phyloP scores from a whole-genome alignment of 176 grass and related monocot genomes.

The Chrysopogon serrulatus region DNA sequence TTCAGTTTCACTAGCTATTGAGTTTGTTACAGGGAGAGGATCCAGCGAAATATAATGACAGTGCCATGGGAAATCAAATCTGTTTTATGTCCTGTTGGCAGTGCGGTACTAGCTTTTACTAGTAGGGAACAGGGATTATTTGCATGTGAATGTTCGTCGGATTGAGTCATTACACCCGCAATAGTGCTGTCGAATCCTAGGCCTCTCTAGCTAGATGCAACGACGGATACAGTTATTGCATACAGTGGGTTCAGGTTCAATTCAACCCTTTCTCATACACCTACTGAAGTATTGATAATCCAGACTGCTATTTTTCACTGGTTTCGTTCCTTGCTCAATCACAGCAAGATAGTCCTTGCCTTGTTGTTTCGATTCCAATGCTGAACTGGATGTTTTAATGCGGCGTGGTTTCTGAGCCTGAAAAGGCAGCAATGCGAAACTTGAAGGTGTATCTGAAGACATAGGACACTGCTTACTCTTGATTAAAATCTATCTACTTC shows the following conservation, averaged over 20 bases:
- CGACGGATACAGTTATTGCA: background rate
- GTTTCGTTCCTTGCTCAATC: background rate
- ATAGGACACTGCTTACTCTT: background rate
- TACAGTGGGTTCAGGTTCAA: background rate
- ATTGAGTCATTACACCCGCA: background rate
- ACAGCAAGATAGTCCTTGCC: background rate
- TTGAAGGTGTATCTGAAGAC: background rate
- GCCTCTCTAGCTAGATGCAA: background rate
- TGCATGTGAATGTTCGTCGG: background rate
- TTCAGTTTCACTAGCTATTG: background rate
- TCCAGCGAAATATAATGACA: background rate
- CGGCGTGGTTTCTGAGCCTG: background rate
- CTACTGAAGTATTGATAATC: background rate
- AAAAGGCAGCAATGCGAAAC: background rate
- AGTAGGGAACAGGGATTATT: background rate
- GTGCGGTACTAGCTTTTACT: background rate
- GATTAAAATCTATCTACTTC: background rate
- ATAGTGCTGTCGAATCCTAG: background rate
- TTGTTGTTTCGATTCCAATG: too few species aligned
- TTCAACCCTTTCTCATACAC: background rate
- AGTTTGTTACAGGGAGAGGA: background rate
- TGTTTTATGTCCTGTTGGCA: background rate
- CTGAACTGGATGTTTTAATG: background rate
- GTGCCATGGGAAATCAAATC: background rate
- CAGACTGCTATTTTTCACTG: background rate